Conservation (phyloP, 345 rosid species). For the Citrus hindsii region DNA sequence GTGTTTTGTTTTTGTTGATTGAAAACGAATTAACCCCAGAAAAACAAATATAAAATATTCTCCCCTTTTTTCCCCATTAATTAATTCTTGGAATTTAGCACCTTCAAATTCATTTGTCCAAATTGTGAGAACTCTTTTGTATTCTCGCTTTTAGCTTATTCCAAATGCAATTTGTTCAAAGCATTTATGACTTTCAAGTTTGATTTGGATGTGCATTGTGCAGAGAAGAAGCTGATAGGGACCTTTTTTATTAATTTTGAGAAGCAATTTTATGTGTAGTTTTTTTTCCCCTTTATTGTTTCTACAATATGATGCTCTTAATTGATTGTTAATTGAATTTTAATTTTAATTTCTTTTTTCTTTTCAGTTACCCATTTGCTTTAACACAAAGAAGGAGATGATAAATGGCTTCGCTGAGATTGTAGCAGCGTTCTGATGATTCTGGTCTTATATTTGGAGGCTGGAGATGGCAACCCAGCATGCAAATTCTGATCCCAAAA, state of each 20-base stretch:
- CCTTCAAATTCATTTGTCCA: background rate
- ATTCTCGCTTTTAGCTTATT: background rate
- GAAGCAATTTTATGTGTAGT: background rate
- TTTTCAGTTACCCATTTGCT: constrained; percentile 7
- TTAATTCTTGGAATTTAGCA: background rate
- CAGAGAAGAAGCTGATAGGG: background rate
- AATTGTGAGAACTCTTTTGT: background rate
- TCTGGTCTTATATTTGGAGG: constrained; percentile 17
- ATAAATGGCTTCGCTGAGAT: constrained; percentile 17
- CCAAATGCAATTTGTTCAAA: background rate
- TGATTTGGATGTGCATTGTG: background rate
- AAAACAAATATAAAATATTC: background rate
- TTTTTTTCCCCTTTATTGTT: background rate
- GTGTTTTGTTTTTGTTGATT: background rate
- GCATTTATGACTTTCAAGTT: background rate
- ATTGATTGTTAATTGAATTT: background rate
- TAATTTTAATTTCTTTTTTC: background rate
- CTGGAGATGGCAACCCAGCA: constrained; percentile 54
- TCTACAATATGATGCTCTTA: background rate
- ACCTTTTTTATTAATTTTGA: background rate
- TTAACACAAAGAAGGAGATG: constrained; percentile 21
- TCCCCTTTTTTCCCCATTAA: background rate
- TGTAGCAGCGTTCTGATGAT: constrained; percentile 23
- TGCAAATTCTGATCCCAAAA: constrained; percentile 33
- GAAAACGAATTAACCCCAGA: no score